Evolutionary conservation across 2,329 filamentous ascomycete species (phyloP), one percentile per base, ranked within the genome.

Genomic region (Colletotrichum sp.): DNA sequence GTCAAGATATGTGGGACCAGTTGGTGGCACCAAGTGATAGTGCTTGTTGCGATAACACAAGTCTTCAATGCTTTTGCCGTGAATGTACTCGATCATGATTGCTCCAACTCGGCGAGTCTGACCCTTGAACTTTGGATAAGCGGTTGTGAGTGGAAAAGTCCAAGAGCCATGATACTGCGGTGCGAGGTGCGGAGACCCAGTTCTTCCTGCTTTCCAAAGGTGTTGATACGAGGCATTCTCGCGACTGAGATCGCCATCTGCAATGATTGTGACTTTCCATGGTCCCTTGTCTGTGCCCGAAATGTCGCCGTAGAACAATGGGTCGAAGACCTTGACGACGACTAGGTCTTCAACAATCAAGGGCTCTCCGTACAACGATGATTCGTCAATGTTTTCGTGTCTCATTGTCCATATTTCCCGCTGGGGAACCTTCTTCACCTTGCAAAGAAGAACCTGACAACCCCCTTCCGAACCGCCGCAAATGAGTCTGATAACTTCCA

Each of bases 351-450:
- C 52, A 15, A 18, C 4, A 10, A 1, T 28, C 21, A 57, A 15
- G 24, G 52, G 7, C 52, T 28, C 52, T 10, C 52, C 52, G 1
- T 24, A 24, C 7, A 28, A 26, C 0, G 52, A 16, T 7, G 7
- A 0, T 26, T 10, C 52, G 4, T 6, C 52, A 3, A 2, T 57
- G 2, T 15, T 28, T 4, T 24, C 3, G 24, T 0, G 13, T 2
- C 5, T 24, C 24, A 1, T 1, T 18, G 39, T 10, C 52, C 21
- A 26, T 28, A 1, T 9, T 16, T 26, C 3, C 12, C 1, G 0
- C 39, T 57, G 0, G 15, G 52, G 24, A 0, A 3, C 52, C 2
- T 3, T 3, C 24, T 1, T 57, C 4, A 5, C 3, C 52, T 26
- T 6, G 52, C 52, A 57, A 0, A 1, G 24, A 26, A 57, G 52